Evolutionary conservation across 2,329 filamentous ascomycete genomes (phyloP).

Genomic region (Chrysoporthe austroafricana): DNA sequence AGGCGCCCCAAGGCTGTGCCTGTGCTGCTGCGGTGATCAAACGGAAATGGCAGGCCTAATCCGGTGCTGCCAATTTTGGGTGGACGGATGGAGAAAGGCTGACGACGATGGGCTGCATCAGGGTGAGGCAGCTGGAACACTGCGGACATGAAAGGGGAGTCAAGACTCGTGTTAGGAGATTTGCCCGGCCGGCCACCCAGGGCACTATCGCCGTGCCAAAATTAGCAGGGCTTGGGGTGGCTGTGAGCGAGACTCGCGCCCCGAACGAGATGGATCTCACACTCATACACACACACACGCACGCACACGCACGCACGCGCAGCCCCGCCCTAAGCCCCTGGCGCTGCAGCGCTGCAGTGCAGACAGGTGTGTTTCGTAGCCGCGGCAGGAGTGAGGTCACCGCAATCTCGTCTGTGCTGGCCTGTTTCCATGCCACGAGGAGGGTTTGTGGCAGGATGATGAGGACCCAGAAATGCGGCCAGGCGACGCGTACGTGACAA

Average conservation of each 20-base stretch:
- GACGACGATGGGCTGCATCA: slow-evolving; percentile 16
- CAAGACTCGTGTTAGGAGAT: slow-evolving; percentile 17
- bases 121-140: slow-evolving; percentile 10
- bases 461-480: slow-evolving; percentile 6
- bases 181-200: slow-evolving; percentile 10
- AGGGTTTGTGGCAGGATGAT: not conserved
- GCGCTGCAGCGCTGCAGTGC: slow-evolving; percentile 4
- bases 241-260: not conserved
- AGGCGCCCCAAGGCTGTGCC: not conserved
- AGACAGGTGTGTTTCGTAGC: slow-evolving; percentile 7
- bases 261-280: slow-evolving; percentile 1
- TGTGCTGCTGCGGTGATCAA: slow-evolving; percentile 16
- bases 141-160: slow-evolving; percentile 4
- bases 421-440: slow-evolving; percentile 11
- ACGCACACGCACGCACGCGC: no score
- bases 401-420: slow-evolving; percentile 23
- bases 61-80: slow-evolving; percentile 24
- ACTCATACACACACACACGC: no score
- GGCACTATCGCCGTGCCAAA: slow-evolving; percentile 11
- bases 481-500: not conserved
- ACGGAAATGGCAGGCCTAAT: not conserved
- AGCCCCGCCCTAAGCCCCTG: slow-evolving; percentile 8
- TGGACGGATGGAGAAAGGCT: slow-evolving; percentile 13
- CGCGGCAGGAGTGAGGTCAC: slow-evolving; percentile 22
- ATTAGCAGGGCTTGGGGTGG: slow-evolving; percentile 16